Evolutionary conservation across 139 green algal genomes (phyloP), one percentile per base, ranked within the genome.

Genomic region (Zygnema circumcarinatum): DNA sequence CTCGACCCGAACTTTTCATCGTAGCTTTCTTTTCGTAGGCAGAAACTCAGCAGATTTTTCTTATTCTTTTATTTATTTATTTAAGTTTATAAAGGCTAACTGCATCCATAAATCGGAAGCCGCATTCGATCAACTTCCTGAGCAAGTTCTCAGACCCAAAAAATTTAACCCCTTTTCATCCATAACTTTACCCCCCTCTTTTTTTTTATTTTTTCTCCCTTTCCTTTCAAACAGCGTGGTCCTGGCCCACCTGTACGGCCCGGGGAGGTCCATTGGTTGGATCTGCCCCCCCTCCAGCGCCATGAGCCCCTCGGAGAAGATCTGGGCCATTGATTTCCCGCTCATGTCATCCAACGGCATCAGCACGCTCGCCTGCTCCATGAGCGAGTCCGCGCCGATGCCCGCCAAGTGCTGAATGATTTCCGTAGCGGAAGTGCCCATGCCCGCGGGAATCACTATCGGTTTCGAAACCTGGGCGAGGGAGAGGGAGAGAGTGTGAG

Each of bases 311-410:
- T 88, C 85, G 2, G 79, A 75, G 67, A 25, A 33, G n/a, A 87
- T 54, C 76, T 90, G 85, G 36, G 84, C n/a, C 0, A 85, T 20
- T 25, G 41, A 29, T 75, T 79, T 88, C 25, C 84, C 84, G 79
- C 47, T 75, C n/a, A 89, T 39, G 75, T 89, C 84, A 2, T 32
- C 74, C 31, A 89, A n/a, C 29, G 84, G 84, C 84, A 89, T 89
- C n/a, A 38, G 21, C 76, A 76, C 29, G n/a, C 52, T 36, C 40
- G 78, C 78, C 75, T 82, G 31, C 78, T 39, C 25, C 42, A 38
- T 29, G 25, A 89, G 33, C 2, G 11, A 20, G 31, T 89, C 76
- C 20, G 47, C 33, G 7, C 84, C 84, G 1, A 38, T 2, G 16
- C 74, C 76, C 25, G 78, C 84, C 78, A 89, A 41, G 22, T 40